phyloP scores from a whole-genome alignment of 345 rosid species.

The Eucalyptus shirleyi region DNA sequence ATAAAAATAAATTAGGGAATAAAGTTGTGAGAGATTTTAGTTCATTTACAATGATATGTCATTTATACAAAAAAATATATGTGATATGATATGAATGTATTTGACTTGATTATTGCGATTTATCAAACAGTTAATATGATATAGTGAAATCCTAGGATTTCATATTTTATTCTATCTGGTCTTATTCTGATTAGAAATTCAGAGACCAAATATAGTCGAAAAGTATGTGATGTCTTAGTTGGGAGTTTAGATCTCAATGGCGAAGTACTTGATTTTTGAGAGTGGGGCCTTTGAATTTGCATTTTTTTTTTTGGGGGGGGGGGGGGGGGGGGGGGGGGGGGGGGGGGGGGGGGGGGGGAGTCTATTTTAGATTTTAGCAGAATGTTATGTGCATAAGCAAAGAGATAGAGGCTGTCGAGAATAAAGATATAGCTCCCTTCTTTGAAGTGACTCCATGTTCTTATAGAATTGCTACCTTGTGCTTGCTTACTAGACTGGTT shows the following conservation, averaged over 20 bases:
- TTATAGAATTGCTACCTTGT: background rate
- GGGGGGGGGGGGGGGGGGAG: rapidly evolving
- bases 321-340: background rate
- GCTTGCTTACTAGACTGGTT: background rate
- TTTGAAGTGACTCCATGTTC: background rate
- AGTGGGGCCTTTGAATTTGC: too few species aligned
- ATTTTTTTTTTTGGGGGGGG: too few species aligned
- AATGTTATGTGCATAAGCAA: background rate
- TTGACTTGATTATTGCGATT: too few species aligned
- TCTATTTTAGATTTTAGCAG: background rate
- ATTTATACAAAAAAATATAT: too few species aligned
- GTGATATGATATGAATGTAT: too few species aligned
- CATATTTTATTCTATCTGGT: too few species aligned
- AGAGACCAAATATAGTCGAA: rapidly evolving
- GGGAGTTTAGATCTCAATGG: background rate
- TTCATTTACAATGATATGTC: too few species aligned
- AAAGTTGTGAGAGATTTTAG: too few species aligned
- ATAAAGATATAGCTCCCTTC: background rate
- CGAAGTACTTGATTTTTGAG: background rate
- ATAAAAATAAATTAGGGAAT: too few species aligned
- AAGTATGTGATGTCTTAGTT: background rate
- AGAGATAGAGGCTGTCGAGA: background rate
- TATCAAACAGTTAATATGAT: too few species aligned
- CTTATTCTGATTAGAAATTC: too few species aligned
- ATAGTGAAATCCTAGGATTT: too few species aligned